These are phyloP conservation scores for Microbotryomycetes sp. DNA, from an alignment of 1,284 basidiomycete genomes.

Conservation along the genomic window DNA sequence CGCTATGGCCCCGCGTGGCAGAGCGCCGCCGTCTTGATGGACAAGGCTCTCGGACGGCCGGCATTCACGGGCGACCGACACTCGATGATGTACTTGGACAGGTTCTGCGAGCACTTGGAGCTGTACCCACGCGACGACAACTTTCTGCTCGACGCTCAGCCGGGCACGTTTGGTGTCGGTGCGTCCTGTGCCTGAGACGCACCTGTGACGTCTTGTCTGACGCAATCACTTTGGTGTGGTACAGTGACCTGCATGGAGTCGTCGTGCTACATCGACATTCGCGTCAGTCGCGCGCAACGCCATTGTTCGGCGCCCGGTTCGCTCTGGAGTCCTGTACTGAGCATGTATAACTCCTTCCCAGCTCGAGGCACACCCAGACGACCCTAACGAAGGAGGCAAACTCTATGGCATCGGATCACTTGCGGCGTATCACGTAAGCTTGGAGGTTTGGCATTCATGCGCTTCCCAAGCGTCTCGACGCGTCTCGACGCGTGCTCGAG, in stretches of 20 bases:
- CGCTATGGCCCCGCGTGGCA: neutral
- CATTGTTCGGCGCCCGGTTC: too few species aligned
- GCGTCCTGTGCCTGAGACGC: neutral
- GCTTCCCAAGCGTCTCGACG: neutral
- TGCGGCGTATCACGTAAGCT: neutral
- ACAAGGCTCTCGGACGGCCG: neutral
- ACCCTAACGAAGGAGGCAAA: neutral
- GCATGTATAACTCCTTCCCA: too few species aligned
- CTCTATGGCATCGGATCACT: neutral
- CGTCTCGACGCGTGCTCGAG: neutral
- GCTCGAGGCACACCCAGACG: neutral
- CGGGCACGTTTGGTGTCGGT: neutral
- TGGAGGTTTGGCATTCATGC: neutral
- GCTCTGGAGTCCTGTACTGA: too few species aligned
- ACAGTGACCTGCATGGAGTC: conserved; percentile 14
- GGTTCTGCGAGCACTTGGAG: neutral
- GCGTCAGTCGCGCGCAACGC: too few species aligned
- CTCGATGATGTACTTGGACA: neutral
- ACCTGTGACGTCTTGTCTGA: neutral
- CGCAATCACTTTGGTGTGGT: neutral
- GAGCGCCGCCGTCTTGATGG: neutral
- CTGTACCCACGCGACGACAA: neutral
- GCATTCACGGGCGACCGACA: neutral
- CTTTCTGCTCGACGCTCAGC: neutral
- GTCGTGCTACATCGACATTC: conserved; percentile 4